Conservation (phyloP, 441 rosid species). For the Gossypium trilobum region DNA sequence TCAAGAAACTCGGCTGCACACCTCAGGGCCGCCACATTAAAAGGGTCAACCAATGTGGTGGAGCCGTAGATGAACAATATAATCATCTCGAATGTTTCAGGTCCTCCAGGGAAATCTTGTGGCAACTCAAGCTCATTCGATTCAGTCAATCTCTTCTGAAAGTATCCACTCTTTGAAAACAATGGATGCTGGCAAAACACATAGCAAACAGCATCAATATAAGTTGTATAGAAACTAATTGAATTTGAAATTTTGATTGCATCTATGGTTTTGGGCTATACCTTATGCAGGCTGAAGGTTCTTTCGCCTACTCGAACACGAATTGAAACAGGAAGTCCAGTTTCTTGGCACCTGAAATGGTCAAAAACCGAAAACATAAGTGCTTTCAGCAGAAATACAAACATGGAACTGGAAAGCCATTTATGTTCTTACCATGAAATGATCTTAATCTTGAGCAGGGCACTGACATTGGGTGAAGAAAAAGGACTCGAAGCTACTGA, state of each 20-base stretch:
- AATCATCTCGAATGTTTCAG: slow-evolving; percentile 63
- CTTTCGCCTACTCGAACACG: slow-evolving; percentile 42
- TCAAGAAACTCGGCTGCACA: slow-evolving; percentile 71
- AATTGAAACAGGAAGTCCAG: slow-evolving; percentile 62
- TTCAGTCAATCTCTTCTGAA: slow-evolving; percentile 36
- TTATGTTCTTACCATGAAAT: slow-evolving; percentile 35
- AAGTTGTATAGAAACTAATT: slow-evolving; percentile 3
- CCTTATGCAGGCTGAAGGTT: slow-evolving; percentile 63
- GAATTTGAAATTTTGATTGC: background rate
- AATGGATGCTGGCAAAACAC: slow-evolving; percentile 41
- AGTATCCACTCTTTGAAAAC: slow-evolving; percentile 61
- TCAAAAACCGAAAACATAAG: background rate
- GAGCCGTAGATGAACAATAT: slow-evolving; percentile 56
- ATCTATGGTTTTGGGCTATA: slow-evolving; percentile 13
- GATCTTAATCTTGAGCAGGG: slow-evolving; percentile 59
- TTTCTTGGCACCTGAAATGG: slow-evolving; percentile 61
- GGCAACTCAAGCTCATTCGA: slow-evolving; percentile 46
- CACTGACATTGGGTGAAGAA: slow-evolving; percentile 50
- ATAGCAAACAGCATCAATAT: background rate
- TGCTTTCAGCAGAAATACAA: background rate
- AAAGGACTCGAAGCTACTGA: slow-evolving; percentile 54
- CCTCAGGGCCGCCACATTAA: slow-evolving; percentile 52
- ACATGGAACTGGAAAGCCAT: background rate
- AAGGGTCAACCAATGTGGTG: slow-evolving; percentile 51
- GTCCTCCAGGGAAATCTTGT: slow-evolving; percentile 62